These are phyloP conservation scores for Juglanconis oblonga DNA, from an alignment of 2,329 filamentous ascomycete genomes.

Conservation along the genomic window DNA sequence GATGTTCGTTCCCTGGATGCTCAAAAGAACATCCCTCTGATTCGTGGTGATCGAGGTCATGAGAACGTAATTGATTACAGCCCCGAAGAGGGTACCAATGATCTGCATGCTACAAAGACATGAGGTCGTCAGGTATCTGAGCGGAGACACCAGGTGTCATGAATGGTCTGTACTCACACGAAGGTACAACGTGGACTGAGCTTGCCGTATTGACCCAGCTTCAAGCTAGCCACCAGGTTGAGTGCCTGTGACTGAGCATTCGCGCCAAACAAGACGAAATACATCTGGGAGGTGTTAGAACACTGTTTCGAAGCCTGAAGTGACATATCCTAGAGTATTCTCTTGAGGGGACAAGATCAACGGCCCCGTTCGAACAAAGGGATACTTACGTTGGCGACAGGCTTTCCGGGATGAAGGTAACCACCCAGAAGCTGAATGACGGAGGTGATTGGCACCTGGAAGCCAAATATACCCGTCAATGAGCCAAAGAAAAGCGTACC, in stretches of 20 bases:
- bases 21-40: conserved; percentile 37
- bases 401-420: conserved; percentile 40
- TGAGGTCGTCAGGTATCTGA: neutral
- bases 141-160: neutral
- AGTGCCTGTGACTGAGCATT: conserved; percentile 32
- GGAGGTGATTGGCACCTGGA: conserved; percentile 34
- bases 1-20: conserved; percentile 40
- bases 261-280: conserved; percentile 37
- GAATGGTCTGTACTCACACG: conserved; percentile 11
- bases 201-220: conserved; percentile 36
- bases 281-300: conserved; percentile 26
- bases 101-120: conserved; percentile 32
- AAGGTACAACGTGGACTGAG: conserved; percentile 42
- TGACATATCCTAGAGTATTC: too few relatives aligned
- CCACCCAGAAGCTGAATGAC: conserved; percentile 46
- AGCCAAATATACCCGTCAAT: conserved; percentile 35
- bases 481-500: conserved; percentile 40
- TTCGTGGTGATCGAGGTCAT: conserved; percentile 42
- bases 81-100: conserved; percentile 38
- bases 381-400: conserved; percentile 31
- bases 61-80: conserved; percentile 43
- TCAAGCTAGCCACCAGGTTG: conserved; percentile 32
- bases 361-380: too few relatives aligned
- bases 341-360: too few relatives aligned
- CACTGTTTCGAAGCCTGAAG: too few relatives aligned